Percentiles rank a stretch among this genome's conserved stretches.
These are phyloP conservation scores for Fonsecaea nubica DNA, from an alignment of 2,329 filamentous ascomycete genomes.

Conservation along the genomic window DNA sequence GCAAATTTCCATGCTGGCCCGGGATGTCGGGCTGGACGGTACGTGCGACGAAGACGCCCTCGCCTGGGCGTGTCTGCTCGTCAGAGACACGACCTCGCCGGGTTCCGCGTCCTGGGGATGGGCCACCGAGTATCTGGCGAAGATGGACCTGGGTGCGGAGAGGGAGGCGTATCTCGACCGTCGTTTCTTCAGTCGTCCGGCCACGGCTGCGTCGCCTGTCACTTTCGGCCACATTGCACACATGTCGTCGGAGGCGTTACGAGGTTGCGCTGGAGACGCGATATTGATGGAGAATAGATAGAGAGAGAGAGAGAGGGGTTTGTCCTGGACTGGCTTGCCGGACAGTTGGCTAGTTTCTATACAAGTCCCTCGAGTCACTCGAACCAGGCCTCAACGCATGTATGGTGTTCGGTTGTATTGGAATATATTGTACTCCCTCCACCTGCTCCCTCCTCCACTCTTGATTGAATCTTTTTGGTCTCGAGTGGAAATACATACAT, in stretches of 20 bases:
- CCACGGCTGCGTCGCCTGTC: background rate
- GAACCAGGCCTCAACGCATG: too few species aligned
- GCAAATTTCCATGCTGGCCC: constrained; percentile 3
- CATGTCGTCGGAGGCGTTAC: background rate
- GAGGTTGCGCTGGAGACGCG: background rate
- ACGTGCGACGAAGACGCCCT: background rate
- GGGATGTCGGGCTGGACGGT: background rate
- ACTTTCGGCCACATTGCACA: background rate
- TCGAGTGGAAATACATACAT: too few species aligned
- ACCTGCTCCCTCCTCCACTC: too few species aligned
- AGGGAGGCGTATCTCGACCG: background rate
- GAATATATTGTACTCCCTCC: too few species aligned
- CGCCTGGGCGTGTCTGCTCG: constrained; percentile 16
- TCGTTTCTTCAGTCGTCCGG: background rate
- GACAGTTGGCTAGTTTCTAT: too few species aligned
- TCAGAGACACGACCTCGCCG: constrained; percentile 11
- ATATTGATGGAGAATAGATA: too few species aligned
- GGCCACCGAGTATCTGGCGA: background rate
- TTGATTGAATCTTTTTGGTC: too few species aligned
- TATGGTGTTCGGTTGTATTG: too few species aligned
- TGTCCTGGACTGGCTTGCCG: too few species aligned
- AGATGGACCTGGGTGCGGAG: background rate
- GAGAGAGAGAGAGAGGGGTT: too few species aligned
- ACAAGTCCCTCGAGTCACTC: too few species aligned
- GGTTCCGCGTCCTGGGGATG: constrained; percentile 8